These are phyloP conservation scores for Apophysomyces sp. DNA, from an alignment of 371 early-diverging fungal genomes.

Conservation along the genomic window DNA sequence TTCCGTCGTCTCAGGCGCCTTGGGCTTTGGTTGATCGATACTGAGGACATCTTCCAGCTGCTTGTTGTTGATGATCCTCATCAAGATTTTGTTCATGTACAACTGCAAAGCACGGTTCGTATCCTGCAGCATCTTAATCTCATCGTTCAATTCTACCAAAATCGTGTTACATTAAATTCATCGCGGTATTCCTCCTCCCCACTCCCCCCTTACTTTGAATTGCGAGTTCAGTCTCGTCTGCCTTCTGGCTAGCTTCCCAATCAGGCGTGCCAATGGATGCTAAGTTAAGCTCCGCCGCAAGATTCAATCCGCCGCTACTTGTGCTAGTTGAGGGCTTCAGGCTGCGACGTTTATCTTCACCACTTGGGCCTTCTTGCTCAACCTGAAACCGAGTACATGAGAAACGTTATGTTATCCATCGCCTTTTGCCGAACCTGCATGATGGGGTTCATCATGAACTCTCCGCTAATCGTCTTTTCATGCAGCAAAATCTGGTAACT, in stretches of 20 bases:
- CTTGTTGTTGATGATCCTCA: conserved; percentile 48
- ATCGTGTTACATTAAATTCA: background rate
- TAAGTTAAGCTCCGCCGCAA: conserved; percentile 64
- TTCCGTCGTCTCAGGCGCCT: conserved; percentile 4
- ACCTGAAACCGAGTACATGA: conserved; percentile 4
- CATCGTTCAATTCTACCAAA: conserved; percentile 40
- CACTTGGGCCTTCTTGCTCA: background rate
- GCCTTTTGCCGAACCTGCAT: conserved; percentile 62
- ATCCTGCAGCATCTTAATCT: conserved; percentile 41
- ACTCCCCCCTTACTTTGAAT: conserved; percentile 17
- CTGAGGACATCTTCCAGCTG: conserved; percentile 48
- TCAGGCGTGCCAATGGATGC: conserved; percentile 31
- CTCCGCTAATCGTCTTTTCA: conserved; percentile 81
- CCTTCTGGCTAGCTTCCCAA: conserved; percentile 23
- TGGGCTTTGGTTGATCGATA: conserved; percentile 43
- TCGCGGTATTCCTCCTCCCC: background rate
- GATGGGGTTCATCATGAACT: conserved; percentile 66
- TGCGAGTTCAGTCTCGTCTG: conserved; percentile 23
- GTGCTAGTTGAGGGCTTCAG: conserved; percentile 16
- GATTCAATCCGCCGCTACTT: conserved; percentile 35
- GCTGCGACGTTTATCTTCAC: conserved; percentile 13
- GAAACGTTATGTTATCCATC: conserved; percentile 57
- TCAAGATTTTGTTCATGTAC: conserved; percentile 54
- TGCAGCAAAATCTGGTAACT: conserved; percentile 79
- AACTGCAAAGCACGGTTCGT: conserved; percentile 48